Conservation (phyloP, 345 rosid genomes). For the Lagerstroemia speciosa region DNA sequence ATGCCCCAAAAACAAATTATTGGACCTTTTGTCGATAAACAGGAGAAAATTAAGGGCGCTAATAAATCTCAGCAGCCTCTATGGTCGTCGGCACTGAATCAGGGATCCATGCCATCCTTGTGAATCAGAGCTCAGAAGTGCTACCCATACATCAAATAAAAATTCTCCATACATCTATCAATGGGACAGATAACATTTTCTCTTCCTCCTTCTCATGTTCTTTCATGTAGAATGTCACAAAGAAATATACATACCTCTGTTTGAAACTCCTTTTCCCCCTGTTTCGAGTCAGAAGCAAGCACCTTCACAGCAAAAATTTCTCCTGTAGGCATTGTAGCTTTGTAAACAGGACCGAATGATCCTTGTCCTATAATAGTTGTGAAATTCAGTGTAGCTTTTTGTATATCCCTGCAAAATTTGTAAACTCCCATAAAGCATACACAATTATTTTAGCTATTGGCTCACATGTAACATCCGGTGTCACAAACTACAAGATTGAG, state of each 20-base stretch:
- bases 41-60: background rate
- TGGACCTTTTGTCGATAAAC: too few relatives aligned
- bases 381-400: constrained; percentile 85
- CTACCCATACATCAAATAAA: background rate
- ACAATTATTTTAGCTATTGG: background rate
- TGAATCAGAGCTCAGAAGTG: background rate
- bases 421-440: background rate
- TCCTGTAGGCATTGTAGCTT: constrained; percentile 60
- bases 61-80: background rate
- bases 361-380: constrained; percentile 83
- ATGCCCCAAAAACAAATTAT: too few relatives aligned
- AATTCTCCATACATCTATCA: background rate
- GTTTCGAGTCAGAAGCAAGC: constrained; percentile 81
- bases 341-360: constrained; percentile 91
- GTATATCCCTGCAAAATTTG: constrained; percentile 58
- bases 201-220: background rate
- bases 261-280: constrained; percentile 90
- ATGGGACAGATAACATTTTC: background rate
- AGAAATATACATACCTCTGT: constrained; percentile 52
- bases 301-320: constrained; percentile 76
- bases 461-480: constrained; percentile 1
- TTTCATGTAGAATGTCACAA: background rate
- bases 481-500: background rate
- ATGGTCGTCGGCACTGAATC: too few relatives aligned
- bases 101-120: too few relatives aligned